Conservation (phyloP, 1,284 basidiomycete genomes). For the Ganoderma boninense region DNA sequence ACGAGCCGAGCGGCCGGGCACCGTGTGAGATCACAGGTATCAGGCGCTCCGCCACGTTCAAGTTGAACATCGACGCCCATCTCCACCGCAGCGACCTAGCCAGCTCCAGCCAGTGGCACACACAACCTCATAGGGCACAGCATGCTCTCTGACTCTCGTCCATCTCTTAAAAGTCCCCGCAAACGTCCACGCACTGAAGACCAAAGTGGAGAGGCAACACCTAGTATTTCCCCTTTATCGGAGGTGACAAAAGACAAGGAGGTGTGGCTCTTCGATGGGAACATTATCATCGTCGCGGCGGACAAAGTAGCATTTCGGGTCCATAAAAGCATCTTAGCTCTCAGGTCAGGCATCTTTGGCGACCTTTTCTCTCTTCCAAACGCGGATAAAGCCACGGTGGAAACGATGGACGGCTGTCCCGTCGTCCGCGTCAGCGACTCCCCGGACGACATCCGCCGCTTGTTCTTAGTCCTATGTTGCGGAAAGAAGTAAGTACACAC, state of each 20-base stretch:
- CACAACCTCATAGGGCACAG: too few species aligned
- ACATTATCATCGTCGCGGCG: slow-evolving; percentile 19
- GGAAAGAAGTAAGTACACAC: slow-evolving; percentile 15
- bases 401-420: slow-evolving; percentile 27
- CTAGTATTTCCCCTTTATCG: too few species aligned
- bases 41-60: too few species aligned
- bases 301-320: slow-evolving; percentile 22
- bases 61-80: too few species aligned
- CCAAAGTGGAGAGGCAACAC: too few species aligned
- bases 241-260: slow-evolving; percentile 1
- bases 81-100: too few species aligned
- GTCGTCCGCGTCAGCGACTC: slow-evolving; percentile 26
- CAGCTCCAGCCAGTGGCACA: too few species aligned
- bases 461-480: slow-evolving; percentile 23
- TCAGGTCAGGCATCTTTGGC: slow-evolving; percentile 28
- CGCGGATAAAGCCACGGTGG: slow-evolving; percentile 11
- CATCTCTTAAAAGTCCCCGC: too few species aligned
- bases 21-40: too few species aligned
- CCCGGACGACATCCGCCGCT: slow-evolving; percentile 22
- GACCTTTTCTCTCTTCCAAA: slow-evolving; percentile 28
- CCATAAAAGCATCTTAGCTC: slow-evolving; percentile 26
- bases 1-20: too few species aligned
- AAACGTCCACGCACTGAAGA: not conserved
- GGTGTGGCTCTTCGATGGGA: slow-evolving; percentile 18
- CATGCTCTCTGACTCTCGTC: not conserved